Evolutionary conservation across 2,329 filamentous ascomycete genomes (phyloP), one percentile per base, ranked within the genome.

Genomic region (Graphiopsis chlorocephala): DNA sequence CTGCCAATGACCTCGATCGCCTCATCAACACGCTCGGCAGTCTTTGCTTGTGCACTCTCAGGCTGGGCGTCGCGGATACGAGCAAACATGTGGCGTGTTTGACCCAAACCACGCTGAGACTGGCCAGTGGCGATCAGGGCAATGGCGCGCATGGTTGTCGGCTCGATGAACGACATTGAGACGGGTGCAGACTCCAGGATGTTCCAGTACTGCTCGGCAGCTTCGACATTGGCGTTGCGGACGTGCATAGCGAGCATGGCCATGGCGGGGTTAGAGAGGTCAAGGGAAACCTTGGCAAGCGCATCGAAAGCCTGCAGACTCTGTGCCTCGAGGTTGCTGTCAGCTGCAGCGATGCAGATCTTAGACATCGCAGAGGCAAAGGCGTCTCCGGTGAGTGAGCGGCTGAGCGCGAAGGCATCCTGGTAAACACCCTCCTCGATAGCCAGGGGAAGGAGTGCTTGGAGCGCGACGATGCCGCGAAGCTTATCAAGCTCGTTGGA

Each of bases 241-340:
- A 97, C 85, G 72, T 93, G 90, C 79, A 97, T 89, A 31, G 94
- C 93, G 52, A 97, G 82, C 74, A 98, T 86, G 14, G 95, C 91
- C 77, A 92, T 89, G 6, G 91, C 88, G 0, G 92, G 87, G 53
- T 77, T 71, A 14, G 78, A 76, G 26, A 80, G 72, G 65, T 82
- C 78, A 2, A 82, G 77, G 11, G 82, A 80, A 58, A 85, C 73
- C 6, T 82, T 81, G 7, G 80, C 76, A 52, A 84, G 80, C 29
- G 81, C 80, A 52, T 82, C 77, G 67, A 82, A 83, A 33, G 83
- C 79, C 66, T 85, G 81, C 7, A 85, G 82, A 15, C 93, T 93
- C 61, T 90, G 86, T 25, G 84, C 80, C 68, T 86, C 84, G 72
- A 92, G 86, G 63, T 90, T 89, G 68, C 86, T 85, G 77, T 99